Conservation (phyloP, 176 grass and related monocot genomes). For the Oryza meridionalis region DNA sequence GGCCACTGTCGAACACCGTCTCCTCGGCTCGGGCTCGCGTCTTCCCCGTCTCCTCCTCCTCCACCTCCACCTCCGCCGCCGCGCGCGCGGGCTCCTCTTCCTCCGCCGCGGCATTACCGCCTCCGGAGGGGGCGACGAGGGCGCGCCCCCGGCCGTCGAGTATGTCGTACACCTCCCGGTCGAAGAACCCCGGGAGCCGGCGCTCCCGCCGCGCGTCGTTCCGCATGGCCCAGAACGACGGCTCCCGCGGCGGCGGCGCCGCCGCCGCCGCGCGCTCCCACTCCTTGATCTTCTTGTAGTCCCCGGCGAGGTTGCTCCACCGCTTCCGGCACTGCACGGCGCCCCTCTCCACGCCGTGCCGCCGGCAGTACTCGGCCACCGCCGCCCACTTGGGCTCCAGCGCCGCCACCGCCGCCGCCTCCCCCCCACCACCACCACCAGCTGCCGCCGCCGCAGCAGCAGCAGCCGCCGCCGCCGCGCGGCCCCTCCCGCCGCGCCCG, state of each 20-base stretch:
- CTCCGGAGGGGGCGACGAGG: slow-evolving; percentile 4
- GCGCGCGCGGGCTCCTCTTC: slow-evolving; percentile 36
- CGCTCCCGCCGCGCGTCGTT: slow-evolving; percentile 87
- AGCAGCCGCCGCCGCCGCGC: slow-evolving; percentile 13
- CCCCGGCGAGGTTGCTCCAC: slow-evolving; percentile 97
- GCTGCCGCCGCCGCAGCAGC: background rate
- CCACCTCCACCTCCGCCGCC: slow-evolving; percentile 29
- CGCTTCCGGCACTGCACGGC: slow-evolving; percentile 95
- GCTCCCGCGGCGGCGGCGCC: slow-evolving; percentile 36
- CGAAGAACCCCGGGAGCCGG: slow-evolving; percentile 85
- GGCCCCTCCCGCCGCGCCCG: slow-evolving; percentile 45
- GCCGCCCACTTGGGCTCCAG: slow-evolving; percentile 94
- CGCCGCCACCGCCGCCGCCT: slow-evolving; percentile 14
- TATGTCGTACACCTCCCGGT: slow-evolving; percentile 93
- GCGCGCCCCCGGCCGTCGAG: slow-evolving; percentile 55
- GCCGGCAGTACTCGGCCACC: slow-evolving; percentile 79
- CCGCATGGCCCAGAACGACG: slow-evolving; percentile 94
- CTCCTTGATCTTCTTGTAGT: slow-evolving; percentile 99
- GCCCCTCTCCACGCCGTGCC: slow-evolving; percentile 77
- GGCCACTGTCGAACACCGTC: slow-evolving; percentile 57
- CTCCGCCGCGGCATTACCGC: slow-evolving; percentile 44
- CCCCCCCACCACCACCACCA: slow-evolving; percentile 8
- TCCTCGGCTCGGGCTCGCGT: slow-evolving; percentile 18
- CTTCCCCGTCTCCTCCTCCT: slow-evolving; percentile 23
- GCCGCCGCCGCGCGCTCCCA: slow-evolving; percentile 64